phyloP scores from a whole-genome alignment of 2,329 filamentous ascomycete species.

The Orbilia oligospora region DNA sequence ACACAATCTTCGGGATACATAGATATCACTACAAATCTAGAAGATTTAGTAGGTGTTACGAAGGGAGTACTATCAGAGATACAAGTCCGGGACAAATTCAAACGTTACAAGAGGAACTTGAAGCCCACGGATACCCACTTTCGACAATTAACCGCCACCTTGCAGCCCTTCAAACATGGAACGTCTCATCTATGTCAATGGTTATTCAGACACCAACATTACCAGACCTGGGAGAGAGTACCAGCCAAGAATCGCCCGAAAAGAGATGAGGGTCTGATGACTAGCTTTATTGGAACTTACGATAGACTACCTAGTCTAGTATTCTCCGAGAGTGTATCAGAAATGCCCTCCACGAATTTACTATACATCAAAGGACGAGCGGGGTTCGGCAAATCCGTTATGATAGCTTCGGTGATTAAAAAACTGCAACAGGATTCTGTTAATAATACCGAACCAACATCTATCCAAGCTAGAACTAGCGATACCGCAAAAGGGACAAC shows the following conservation, averaged over 20 bases:
- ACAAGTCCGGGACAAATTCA: slow-evolving; percentile 35
- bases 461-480: not conserved
- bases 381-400: slow-evolving; percentile 47
- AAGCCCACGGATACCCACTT: slow-evolving; percentile 28
- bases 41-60: slow-evolving; percentile 10
- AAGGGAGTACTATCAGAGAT: slow-evolving; percentile 30
- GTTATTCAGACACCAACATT: slow-evolving; percentile 40
- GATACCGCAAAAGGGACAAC: not conserved
- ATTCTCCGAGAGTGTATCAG: not conserved
- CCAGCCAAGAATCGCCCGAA: not conserved
- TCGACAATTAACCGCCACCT: slow-evolving; percentile 12
- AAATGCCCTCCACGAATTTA: not conserved
- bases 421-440: not conserved
- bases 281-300: too few relatives aligned
- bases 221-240: slow-evolving; percentile 21
- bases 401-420: slow-evolving; percentile 36
- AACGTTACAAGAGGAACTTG: not conserved
- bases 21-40: slow-evolving; percentile 32
- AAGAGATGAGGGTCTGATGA: not conserved
- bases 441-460: not conserved
- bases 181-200: slow-evolving; percentile 36
- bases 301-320: not conserved
- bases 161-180: slow-evolving; percentile 17
- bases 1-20: not conserved
- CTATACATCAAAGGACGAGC: slow-evolving; percentile 46